These are phyloP conservation scores for Trypanosoma melophagium DNA, from an alignment of 208 protist species.

Conservation along the genomic window DNA sequence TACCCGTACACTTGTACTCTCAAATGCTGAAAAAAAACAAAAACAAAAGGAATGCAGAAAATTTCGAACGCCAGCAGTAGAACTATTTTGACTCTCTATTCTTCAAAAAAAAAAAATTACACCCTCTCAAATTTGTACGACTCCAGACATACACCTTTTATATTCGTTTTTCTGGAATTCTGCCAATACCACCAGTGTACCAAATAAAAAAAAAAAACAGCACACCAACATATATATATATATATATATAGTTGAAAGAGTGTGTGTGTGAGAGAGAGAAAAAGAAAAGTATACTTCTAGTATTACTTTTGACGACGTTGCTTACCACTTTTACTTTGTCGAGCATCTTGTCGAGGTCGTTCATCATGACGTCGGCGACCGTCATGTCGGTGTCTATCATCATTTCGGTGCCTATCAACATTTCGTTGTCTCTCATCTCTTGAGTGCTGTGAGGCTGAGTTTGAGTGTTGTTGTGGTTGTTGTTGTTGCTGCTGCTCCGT, in stretches of 20 bases:
- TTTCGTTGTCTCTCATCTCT: slow-evolving; percentile 1
- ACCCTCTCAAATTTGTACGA: not conserved
- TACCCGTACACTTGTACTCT: not conserved
- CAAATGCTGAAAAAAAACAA: not conserved
- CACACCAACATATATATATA: no score
- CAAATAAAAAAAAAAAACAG: no score
- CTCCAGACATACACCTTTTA: no score
- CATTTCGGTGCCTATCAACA: slow-evolving; percentile 20
- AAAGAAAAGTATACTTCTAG: no score
- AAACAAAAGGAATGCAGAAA: not conserved
- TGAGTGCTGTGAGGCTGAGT: not conserved
- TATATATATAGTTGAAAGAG: no score
- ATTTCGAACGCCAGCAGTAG: not conserved
- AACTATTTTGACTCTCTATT: not conserved
- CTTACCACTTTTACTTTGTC: not conserved
- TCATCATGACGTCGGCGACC: slow-evolving; percentile 11
- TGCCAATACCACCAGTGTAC: no score
- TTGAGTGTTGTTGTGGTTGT: slow-evolving; percentile 3
- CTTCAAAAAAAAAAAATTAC: not conserved
- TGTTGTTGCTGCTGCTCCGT: slow-evolving; percentile 7
- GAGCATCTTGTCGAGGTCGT: no score
- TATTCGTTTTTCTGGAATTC: no score
- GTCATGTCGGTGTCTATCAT: not conserved
- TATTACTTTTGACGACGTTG: no score
- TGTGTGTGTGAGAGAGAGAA: no score